Conservation (phyloP, 768 basidiomycete species). For the button mushroom (Agaricus bisporus) region DNA sequence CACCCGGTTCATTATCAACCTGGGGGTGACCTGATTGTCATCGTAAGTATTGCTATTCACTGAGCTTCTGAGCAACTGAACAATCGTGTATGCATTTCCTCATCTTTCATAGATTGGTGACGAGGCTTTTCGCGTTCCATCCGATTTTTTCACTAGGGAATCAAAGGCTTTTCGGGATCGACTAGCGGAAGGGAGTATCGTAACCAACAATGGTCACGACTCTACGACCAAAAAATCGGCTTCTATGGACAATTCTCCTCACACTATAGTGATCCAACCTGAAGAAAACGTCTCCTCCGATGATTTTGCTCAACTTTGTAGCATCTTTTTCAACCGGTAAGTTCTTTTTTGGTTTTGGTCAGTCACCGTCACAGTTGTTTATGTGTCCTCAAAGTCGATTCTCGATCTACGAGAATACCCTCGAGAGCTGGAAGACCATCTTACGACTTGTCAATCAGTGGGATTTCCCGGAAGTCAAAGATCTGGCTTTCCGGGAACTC, state of each 20-base stretch:
- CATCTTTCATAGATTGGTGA: slow-evolving; percentile 31
- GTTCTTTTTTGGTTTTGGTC: slow-evolving; percentile 13
- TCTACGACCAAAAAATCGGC: no score
- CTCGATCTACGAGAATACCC: slow-evolving; percentile 43
- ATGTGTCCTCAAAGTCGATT: slow-evolving; percentile 38
- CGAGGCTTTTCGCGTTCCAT: slow-evolving; percentile 41
- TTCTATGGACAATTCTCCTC: no score
- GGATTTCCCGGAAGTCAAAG: slow-evolving; percentile 50
- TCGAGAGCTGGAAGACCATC: slow-evolving; percentile 52
- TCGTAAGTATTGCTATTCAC: background rate
- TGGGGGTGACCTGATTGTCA: background rate
- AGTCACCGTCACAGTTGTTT: background rate
- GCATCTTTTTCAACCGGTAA: slow-evolving; percentile 53
- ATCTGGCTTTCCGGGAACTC: slow-evolving; percentile 42
- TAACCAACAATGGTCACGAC: no score
- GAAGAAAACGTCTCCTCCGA: slow-evolving; percentile 27
- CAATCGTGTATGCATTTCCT: no score
- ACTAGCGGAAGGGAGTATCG: slow-evolving; percentile 9
- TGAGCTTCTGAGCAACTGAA: background rate
- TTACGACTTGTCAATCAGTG: slow-evolving; percentile 52
- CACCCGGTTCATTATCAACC: background rate
- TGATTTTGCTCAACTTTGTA: slow-evolving; percentile 42
- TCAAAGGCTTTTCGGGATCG: slow-evolving; percentile 34
- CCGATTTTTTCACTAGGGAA: slow-evolving; percentile 50
- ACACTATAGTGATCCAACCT: slow-evolving; percentile 28